A percentile compares a stretch with the other conserved stretches of the same genome.
Conservation (phyloP, 2,329 filamentous ascomycete genomes). For the Zymoseptoria passerinii region DNA sequence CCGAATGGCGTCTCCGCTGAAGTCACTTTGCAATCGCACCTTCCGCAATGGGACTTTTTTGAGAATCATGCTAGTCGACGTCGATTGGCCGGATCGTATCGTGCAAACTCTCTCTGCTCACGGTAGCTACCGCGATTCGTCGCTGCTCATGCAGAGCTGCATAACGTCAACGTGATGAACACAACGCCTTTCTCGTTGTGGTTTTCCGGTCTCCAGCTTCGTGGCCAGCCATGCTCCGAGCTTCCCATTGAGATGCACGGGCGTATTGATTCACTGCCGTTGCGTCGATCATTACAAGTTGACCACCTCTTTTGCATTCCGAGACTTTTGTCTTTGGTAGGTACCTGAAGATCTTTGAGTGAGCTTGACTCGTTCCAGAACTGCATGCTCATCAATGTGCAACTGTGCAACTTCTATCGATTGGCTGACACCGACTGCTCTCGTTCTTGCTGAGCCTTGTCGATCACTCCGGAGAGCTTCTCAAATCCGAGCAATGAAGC, state of each 20-base stretch:
- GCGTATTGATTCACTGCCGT: too few relatives aligned
- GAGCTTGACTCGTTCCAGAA: background rate
- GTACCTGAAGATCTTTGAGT: background rate
- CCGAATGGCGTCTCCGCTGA: background rate
- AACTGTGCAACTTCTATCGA: background rate
- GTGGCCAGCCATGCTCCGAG: background rate
- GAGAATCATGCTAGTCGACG: background rate
- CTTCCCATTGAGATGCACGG: background rate
- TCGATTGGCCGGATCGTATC: background rate
- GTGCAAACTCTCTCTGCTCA: background rate
- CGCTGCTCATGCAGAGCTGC: background rate
- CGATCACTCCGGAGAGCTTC: background rate
- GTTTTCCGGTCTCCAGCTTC: background rate
- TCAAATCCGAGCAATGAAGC: background rate
- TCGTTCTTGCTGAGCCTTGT: background rate
- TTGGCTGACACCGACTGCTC: background rate
- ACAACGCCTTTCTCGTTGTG: background rate
- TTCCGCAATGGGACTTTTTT: background rate
- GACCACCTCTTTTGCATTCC: background rate
- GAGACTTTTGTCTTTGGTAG: background rate
- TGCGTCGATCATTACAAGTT: background rate
- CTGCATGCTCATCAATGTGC: background rate
- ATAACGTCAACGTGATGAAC: background rate
- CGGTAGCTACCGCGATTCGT: background rate
- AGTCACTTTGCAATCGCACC: background rate